phyloP scores from a whole-genome alignment of 441 rosid genomes.

The Erodium trifolium region DNA sequence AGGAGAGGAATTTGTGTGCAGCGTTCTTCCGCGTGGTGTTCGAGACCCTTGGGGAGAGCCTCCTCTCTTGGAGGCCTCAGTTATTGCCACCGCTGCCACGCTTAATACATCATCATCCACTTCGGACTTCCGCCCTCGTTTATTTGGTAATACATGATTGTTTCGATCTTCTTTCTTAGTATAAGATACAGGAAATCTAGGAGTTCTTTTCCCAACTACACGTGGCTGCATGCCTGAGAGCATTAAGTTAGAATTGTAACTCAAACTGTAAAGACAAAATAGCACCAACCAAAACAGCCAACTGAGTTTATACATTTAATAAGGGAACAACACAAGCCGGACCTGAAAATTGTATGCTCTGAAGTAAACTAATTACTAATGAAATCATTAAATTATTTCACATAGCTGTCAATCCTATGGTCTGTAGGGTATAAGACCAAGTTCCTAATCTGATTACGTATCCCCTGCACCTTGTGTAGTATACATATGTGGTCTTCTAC shows the following conservation, averaged over 20 bases:
- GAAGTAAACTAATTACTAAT: neutral
- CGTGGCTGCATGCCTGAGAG: conserved; percentile 53
- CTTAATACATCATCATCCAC: conserved; percentile 50
- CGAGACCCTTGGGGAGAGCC: conserved; percentile 50
- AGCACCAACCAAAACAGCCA: neutral
- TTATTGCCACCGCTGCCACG: conserved; percentile 57
- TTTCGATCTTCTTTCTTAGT: conserved; percentile 40
- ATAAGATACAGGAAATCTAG: conserved; percentile 63
- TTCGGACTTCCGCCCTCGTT: conserved; percentile 41
- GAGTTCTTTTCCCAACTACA: conserved; percentile 88
- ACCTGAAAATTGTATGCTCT: neutral
- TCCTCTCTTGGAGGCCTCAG: conserved; percentile 54
- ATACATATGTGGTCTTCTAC: too few relatives aligned
- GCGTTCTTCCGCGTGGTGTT: conserved; percentile 31
- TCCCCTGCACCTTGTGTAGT: too few relatives aligned
- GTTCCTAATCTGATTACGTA: too few relatives aligned
- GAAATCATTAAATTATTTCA: neutral
- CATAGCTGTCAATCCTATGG: neutral
- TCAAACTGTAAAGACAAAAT: neutral
- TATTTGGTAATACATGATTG: conserved; percentile 33
- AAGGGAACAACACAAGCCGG: neutral
- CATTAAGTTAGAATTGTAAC: conserved; percentile 13
- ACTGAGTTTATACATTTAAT: neutral
- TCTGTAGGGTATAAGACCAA: too few relatives aligned
- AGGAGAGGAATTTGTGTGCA: conserved; percentile 37